Conservation (phyloP, 2,329 filamentous ascomycete genomes). For the Phialemonium atrogriseum region DNA sequence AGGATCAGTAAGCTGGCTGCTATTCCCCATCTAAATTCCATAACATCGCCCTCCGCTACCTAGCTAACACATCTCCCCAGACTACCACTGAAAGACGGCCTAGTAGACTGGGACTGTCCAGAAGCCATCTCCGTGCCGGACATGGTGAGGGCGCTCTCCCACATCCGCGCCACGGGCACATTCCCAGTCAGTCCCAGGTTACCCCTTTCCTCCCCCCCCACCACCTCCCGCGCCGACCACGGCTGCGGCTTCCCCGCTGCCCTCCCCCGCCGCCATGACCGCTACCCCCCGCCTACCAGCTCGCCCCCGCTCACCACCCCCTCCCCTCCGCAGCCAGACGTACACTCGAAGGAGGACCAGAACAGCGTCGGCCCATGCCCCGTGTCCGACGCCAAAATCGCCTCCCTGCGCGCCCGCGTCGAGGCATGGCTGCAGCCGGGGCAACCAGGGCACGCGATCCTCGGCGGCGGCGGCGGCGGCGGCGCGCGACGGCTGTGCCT, state of each 20-base stretch:
- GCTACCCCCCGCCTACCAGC: not conserved
- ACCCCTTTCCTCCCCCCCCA: not conserved
- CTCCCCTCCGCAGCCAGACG: slow-evolving; percentile 29
- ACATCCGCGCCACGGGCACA: slow-evolving; percentile 62
- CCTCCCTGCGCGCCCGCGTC: slow-evolving; percentile 37
- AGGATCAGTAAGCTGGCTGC: slow-evolving; percentile 49
- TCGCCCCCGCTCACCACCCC: slow-evolving; percentile 4
- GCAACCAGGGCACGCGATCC: slow-evolving; percentile 31
- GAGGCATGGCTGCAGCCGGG: slow-evolving; percentile 34
- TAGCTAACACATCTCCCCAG: slow-evolving; percentile 22
- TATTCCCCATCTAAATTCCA: not conserved
- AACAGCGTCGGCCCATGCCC: slow-evolving; percentile 52
- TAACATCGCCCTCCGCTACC: slow-evolving; percentile 2
- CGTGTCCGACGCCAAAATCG: slow-evolving; percentile 38
- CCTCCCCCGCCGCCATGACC: not conserved
- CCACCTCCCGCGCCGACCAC: slow-evolving; percentile 17
- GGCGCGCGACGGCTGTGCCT: too few species aligned
- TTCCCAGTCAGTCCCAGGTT: slow-evolving; percentile 44
- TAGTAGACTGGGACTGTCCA: slow-evolving; percentile 89
- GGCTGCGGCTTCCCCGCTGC: slow-evolving; percentile 10
- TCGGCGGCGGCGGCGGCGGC: slow-evolving; percentile 11
- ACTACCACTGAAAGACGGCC: slow-evolving; percentile 46
- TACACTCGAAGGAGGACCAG: slow-evolving; percentile 52
- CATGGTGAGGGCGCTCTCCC: slow-evolving; percentile 57
- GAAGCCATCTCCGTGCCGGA: slow-evolving; percentile 65